Evolutionary conservation across 2,329 filamentous ascomycete genomes (phyloP).

Genomic region (Pyrenochaeta sp.): DNA sequence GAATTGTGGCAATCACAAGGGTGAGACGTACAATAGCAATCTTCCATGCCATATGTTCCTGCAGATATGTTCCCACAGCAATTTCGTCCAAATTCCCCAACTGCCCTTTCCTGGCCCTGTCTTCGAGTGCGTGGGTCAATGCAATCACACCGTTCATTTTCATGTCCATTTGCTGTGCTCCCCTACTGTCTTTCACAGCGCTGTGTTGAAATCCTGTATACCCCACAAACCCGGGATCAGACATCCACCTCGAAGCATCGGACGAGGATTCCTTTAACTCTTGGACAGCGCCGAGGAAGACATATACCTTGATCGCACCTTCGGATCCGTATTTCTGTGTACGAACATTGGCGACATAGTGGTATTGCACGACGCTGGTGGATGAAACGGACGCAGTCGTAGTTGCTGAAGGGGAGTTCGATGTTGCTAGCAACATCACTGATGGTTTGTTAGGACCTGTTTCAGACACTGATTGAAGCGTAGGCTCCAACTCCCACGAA

Average conservation of each 20-base stretch:
- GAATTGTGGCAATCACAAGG: conserved; percentile 27
- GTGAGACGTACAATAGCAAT: conserved; percentile 12
- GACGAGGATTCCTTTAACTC: conserved; percentile 47
- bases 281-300: conserved; percentile 69
- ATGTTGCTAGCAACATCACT: no score
- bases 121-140: conserved; percentile 54
- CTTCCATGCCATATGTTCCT: conserved; percentile 33
- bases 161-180: conserved; percentile 1
- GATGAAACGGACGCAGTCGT: no score
- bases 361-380: conserved; percentile 9
- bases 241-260: conserved; percentile 57
- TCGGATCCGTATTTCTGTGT: conserved; percentile 68
- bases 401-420: no score
- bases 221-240: conserved; percentile 66
- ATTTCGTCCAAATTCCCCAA: conserved; percentile 38
- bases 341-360: conserved; percentile 75
- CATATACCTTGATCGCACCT: conserved; percentile 70
- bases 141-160: conserved; percentile 53
- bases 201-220: conserved; percentile 59
- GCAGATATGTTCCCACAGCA: conserved; percentile 30
- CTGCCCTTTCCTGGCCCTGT: conserved; percentile 41
- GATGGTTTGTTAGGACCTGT: not conserved
- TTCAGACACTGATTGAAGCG: not conserved
- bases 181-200: conserved; percentile 24
- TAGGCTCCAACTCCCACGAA: conserved; percentile 10